Base-by-base conservation (phyloP, 768 basidiomycete genomes). In the Amanita fuliginea region DNA sequence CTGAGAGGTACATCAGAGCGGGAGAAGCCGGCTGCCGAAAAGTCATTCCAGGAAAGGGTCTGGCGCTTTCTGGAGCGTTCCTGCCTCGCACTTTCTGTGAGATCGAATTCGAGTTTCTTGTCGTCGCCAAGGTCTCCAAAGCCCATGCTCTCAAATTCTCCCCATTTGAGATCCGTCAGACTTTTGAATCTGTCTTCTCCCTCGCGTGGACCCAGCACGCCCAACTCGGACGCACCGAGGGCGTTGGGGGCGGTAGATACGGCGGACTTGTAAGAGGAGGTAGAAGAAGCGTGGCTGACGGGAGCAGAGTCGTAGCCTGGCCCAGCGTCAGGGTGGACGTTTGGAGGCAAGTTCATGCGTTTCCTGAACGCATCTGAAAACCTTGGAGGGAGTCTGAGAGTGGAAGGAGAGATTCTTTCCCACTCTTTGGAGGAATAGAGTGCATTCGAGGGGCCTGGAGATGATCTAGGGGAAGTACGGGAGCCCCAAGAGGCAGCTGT, bases 21-120 rank as follows among this genome's bases (percentile, higher is more conserved):
- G 7, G 83, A 69, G 68, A 97, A 97, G 2, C 93, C 93, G 10
- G 83, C 67, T 0, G 73, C 61, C 11, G 90, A 88, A 60, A 97
- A 96, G 62, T 95, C 92, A 44, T 78, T 83, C 93, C 93, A 97
- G 16, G 81, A 79, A 53, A 97, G 74, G 0, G 93, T 94, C 48
- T 81, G 67, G 28, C 93, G 86, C 61, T 93, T 93, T 36, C 78
- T 71, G 1, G 77, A 55, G 47, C 75, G 78, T 59, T 79, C 72
- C 85, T 89, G 48, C 39, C 28, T 42, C 21, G 93, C 93, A 49
- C 81, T 75, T 67, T 98, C 96, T 0, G 83, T 94, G 54, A 97
- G 64, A 62, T 98, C 94, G 63, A 99, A 98, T 59, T 91, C 80
- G 28, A 98, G 72, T 64, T 87, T 87, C 65, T 81, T 86, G 55